Evolutionary conservation across 306 rosid genomes (phyloP).

Genomic region (Pterocarpus macrocarpus): DNA sequence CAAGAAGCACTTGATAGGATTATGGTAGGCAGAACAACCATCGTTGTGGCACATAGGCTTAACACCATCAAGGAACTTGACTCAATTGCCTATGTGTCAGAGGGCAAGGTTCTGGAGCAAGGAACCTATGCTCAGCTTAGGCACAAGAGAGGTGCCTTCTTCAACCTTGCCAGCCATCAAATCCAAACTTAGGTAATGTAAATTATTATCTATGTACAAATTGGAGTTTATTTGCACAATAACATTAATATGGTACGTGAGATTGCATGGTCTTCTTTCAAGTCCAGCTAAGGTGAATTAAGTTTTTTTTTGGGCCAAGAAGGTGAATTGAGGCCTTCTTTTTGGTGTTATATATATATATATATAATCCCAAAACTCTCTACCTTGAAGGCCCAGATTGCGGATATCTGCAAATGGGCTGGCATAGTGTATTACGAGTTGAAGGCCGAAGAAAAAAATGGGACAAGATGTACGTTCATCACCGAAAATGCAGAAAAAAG

Average conservation of each 20-base stretch:
- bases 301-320: too few relatives aligned
- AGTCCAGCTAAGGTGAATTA: not conserved
- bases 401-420: not conserved
- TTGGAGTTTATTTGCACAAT: too few relatives aligned
- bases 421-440: not conserved
- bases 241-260: too few relatives aligned
- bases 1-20: conserved; percentile 91
- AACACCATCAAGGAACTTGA: conserved; percentile 88
- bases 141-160: conserved; percentile 86
- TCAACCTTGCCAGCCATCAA: conserved; percentile 72
- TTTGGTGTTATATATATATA: not conserved
- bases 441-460: not conserved
- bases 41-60: conserved; percentile 91
- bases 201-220: not conserved
- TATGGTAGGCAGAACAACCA: conserved; percentile 88
- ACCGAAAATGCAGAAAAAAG: not conserved
- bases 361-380: not conserved
- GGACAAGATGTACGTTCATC: not conserved
- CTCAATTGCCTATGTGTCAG: conserved; percentile 79
- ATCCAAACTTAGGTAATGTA: conserved; percentile 51
- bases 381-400: not conserved
- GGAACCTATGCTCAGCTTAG: conserved; percentile 84
- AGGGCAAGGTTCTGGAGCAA: conserved; percentile 85
- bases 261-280: too few relatives aligned
- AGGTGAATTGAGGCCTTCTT: not conserved